A percentile compares a stretch with the other conserved stretches of the same genome.
These are phyloP conservation scores for Reutealis trisperma DNA, from an alignment of 345 rosid species.

Conservation along the genomic window DNA sequence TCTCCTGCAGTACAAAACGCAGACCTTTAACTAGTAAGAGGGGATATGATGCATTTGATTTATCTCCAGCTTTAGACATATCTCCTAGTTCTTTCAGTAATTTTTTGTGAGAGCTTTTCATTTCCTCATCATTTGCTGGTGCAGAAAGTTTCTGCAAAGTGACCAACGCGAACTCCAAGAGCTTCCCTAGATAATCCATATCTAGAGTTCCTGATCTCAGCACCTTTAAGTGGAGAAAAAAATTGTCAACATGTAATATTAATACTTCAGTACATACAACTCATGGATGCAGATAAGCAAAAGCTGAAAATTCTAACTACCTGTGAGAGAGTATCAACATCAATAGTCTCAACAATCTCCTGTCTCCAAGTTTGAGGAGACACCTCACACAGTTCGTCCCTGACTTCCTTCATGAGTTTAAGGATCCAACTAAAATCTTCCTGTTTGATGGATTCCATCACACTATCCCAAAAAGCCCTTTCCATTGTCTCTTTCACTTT, in stretches of 20 bases:
- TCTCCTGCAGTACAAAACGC: conserved; percentile 76
- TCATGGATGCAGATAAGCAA: background rate
- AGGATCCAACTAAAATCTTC: conserved; percentile 63
- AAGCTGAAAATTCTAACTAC: conserved; percentile 34
- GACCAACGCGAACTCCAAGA: conserved; percentile 68
- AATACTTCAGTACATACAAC: too few relatives aligned
- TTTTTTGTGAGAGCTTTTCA: conserved; percentile 47
- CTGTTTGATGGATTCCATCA: conserved; percentile 64
- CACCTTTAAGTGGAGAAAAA: conserved; percentile 41
- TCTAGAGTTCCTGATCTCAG: conserved; percentile 72
- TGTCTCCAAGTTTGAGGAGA: conserved; percentile 80
- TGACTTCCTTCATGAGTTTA: conserved; percentile 79
- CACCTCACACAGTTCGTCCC: conserved; percentile 84
- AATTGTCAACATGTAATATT: conserved; percentile 1
- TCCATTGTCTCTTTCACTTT: conserved; percentile 75
- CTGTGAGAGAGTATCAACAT: conserved; percentile 76
- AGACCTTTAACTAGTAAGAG: conserved; percentile 68
- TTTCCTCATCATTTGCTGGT: conserved; percentile 64
- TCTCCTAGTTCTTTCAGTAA: conserved; percentile 64
- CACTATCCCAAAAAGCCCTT: conserved; percentile 85
- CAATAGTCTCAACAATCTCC: conserved; percentile 65
- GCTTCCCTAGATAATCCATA: conserved; percentile 67
- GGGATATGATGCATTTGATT: conserved; percentile 48
- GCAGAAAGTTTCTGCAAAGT: conserved; percentile 82
- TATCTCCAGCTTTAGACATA: conserved; percentile 50